Evolutionary conservation across 805 yeast genomes (phyloP).

Genomic region (Torulaspora franciscae): DNA sequence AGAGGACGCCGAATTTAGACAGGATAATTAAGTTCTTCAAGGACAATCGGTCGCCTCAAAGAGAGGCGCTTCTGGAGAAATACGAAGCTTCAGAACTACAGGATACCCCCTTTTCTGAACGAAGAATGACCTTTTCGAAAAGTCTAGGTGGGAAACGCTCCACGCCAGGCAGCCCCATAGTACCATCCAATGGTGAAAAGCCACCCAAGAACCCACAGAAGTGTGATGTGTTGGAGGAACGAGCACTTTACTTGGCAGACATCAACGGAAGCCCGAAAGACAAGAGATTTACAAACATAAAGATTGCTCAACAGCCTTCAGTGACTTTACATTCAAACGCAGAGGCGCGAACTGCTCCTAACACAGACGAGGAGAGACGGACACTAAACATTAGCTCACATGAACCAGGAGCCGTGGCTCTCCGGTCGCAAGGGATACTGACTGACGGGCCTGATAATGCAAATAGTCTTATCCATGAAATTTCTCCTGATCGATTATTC

Average conservation of each 20-base stretch:
- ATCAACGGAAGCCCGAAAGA: not conserved
- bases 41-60: slow-evolving; percentile 16
- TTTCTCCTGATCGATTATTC: not conserved
- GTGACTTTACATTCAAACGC: not conserved
- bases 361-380: no score
- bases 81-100: slow-evolving; percentile 12
- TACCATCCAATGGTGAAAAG: not conserved
- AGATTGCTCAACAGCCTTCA: not conserved
- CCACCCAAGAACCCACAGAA: not conserved
- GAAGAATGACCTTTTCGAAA: slow-evolving; percentile 2
- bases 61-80: slow-evolving; percentile 11
- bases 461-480: not conserved
- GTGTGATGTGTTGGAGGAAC: not conserved
- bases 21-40: slow-evolving; percentile 26
- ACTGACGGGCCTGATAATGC: not conserved
- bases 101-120: slow-evolving; percentile 20
- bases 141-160: not conserved
- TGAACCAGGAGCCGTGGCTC: not conserved
- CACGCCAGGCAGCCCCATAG: not conserved
- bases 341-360: not conserved
- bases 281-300: no score
- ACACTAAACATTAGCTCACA: not conserved
- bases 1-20: slow-evolving; percentile 28
- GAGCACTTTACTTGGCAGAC: not conserved
- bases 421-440: not conserved